Base-by-base conservation (phyloP, 495 filamentous ascomycete genomes). In the Podospora conica region DNA sequence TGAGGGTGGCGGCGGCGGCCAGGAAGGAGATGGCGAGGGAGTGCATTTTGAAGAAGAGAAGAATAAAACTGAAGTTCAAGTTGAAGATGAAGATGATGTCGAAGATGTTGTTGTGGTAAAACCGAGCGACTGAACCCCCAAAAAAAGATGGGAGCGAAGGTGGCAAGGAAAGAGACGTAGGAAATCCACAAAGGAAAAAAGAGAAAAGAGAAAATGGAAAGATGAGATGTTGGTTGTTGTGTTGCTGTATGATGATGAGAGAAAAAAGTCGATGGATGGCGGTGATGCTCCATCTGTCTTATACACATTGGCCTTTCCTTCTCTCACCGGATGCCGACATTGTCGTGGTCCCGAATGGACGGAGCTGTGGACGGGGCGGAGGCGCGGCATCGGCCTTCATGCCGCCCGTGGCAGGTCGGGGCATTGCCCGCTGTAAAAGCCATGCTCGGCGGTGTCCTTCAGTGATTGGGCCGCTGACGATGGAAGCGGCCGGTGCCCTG, bases 191-290 rank as follows among this genome's bases (percentile, higher is more conserved):
- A 25, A 31, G 48, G 33, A 63, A 63, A 63, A 62, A 28, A 54
- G 15, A 55, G 11, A 63, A 63, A 55, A 61, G 20, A 27, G 29
- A 55, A 55, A 55, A 63, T 21, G 23, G 29, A 63, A 31, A 55
- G 20, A 11, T 63, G 61, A 55, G 40, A 55, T 29, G 59, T 48
- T 61, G 59, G 33, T 15, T 61, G 25, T 18, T 63, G 53, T 55
- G 48, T 29, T 63, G 61, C 21, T 28, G 58, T 28, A 18, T 63
- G 61, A 63, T 63, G 61, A 63, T 63, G 61, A 63, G 28, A 48
- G 8, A 40, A n/a, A 53, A 59, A n/a, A 59, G 12, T 5, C 9
- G 59, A 23, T 40, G 3, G 59, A 61, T 21, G 40, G 33, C 15
- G 28, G 29, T 22, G 22, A 21, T 21, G 18, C 3, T 61, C 9